Evolutionary conservation across 1,284 basidiomycete species (phyloP).

Genomic region (Microbotryum violaceum): DNA sequence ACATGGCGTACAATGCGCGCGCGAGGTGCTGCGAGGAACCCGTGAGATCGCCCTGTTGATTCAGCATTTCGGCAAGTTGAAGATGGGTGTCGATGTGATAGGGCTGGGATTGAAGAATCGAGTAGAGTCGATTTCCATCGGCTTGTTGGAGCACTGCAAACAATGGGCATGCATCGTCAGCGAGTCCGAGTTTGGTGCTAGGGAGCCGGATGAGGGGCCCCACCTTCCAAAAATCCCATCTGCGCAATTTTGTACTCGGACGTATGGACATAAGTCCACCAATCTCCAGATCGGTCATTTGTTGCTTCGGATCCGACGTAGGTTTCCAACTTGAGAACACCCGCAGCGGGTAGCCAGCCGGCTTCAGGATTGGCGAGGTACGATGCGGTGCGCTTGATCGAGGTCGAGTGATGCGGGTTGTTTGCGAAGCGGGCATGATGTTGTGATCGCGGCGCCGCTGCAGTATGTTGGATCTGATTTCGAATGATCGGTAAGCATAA

Average conservation of each 20-base stretch:
- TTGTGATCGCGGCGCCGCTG: conserved; percentile 30
- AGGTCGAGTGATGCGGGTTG: conserved; percentile 35
- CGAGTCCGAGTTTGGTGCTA: not conserved
- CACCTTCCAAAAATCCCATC: conserved; percentile 59
- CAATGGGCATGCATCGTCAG: not conserved
- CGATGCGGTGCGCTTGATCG: conserved; percentile 32
- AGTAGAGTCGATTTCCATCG: conserved; percentile 45
- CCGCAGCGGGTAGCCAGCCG: conserved; percentile 44
- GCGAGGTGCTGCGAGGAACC: conserved; percentile 77
- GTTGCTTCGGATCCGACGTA: conserved; percentile 22
- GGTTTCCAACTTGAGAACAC: conserved; percentile 52
- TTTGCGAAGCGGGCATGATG: conserved; percentile 33
- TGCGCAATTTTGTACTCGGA: conserved; percentile 72
- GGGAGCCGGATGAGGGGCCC: too few species aligned
- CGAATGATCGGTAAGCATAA: not conserved
- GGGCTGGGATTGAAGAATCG: conserved; percentile 46
- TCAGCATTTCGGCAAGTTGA: conserved; percentile 56
- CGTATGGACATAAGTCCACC: conserved; percentile 81
- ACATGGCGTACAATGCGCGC: conserved; percentile 76
- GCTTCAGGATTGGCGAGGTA: conserved; percentile 37
- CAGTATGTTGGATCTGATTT: conserved; percentile 6
- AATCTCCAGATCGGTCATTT: conserved; percentile 51
- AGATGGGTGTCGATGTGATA: conserved; percentile 88
- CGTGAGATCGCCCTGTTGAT: conserved; percentile 35
- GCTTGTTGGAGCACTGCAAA: conserved; percentile 32